These are phyloP conservation scores for Pseudoperonospora humuli DNA, from an alignment of 352 stramenopile genomes.

Conservation along the genomic window DNA sequence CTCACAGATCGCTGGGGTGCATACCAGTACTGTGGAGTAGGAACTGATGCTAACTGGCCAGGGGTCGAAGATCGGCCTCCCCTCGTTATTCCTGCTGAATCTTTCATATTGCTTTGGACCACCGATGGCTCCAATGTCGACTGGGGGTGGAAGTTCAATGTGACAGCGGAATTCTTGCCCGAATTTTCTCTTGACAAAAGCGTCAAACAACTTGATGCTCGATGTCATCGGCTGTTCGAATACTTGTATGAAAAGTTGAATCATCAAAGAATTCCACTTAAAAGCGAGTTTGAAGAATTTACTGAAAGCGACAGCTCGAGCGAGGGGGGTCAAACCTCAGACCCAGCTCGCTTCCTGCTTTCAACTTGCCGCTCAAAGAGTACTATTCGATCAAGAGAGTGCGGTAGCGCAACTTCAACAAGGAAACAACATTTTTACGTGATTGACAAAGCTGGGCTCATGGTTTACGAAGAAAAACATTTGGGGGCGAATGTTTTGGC, in stretches of 20 bases:
- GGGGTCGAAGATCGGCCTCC: conserved; percentile 44
- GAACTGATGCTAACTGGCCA: conserved; percentile 74
- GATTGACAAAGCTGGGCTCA: conserved; percentile 15
- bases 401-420: conserved; percentile 1
- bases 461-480: conserved; percentile 19
- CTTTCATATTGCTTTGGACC: conserved; percentile 79
- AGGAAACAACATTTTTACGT: conserved; percentile 22
- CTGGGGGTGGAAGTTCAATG: conserved; percentile 83
- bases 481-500: conserved; percentile 9
- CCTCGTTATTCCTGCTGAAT: conserved; percentile 67
- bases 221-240: conserved; percentile 56
- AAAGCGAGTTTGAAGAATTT: conserved; percentile 46
- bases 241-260: conserved; percentile 58
- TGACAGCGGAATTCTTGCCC: conserved; percentile 50
- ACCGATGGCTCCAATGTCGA: conserved; percentile 84
- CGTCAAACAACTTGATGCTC: conserved; percentile 50
- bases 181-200: conserved; percentile 36
- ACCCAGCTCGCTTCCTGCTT: conserved; percentile 29
- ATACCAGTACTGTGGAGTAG: conserved; percentile 57
- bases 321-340: conserved; percentile 3
- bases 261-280: conserved; percentile 29
- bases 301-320: conserved; percentile 1
- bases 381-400: not conserved
- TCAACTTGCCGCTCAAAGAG: conserved; percentile 1
- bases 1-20: conserved; percentile 54